Percentiles rank a stretch among this genome's conserved stretches.
phyloP scores from a whole-genome alignment of 345 rosid genomes.

The Punica granatum region DNA sequence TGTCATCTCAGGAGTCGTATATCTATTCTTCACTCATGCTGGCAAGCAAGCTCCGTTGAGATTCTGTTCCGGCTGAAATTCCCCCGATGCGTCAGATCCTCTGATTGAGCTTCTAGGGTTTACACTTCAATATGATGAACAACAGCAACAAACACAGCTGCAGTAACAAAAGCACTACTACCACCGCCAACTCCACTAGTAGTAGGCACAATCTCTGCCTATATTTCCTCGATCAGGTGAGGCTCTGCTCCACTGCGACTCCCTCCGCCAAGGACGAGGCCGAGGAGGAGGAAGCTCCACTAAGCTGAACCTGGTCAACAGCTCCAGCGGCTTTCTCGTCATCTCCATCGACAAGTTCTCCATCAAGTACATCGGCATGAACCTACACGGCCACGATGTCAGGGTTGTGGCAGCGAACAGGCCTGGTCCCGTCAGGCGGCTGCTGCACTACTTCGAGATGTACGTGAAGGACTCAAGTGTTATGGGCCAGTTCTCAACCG shows the following conservation, averaged over 20 bases:
- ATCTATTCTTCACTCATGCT: no score
- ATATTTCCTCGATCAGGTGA: slow-evolving; percentile 42
- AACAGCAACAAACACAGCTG: slow-evolving; percentile 6
- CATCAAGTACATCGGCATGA: slow-evolving; percentile 52
- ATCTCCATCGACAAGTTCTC: slow-evolving; percentile 77
- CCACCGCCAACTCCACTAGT: neutral
- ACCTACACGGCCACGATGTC: slow-evolving; percentile 75
- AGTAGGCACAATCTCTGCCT: slow-evolving; percentile 39
- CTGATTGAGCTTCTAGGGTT: neutral
- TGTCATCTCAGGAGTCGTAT: no score
- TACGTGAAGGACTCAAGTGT: slow-evolving; percentile 61
- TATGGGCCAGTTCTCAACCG: slow-evolving; percentile 75
- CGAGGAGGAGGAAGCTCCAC: slow-evolving; percentile 56
- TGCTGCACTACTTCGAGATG: slow-evolving; percentile 88
- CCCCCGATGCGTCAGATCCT: neutral
- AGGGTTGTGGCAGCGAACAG: slow-evolving; percentile 78
- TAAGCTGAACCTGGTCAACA: slow-evolving; percentile 78
- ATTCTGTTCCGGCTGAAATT: neutral
- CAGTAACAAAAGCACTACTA: neutral
- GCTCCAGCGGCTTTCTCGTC: slow-evolving; percentile 76
- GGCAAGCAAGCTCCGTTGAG: no score
- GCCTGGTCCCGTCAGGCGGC: slow-evolving; percentile 71
- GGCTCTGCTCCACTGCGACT: slow-evolving; percentile 14
- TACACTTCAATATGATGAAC: neutral
- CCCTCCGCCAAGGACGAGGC: slow-evolving; percentile 23